Evolutionary conservation across 495 filamentous ascomycete species (phyloP).

Genomic region (Glutinoglossum americanum): DNA sequence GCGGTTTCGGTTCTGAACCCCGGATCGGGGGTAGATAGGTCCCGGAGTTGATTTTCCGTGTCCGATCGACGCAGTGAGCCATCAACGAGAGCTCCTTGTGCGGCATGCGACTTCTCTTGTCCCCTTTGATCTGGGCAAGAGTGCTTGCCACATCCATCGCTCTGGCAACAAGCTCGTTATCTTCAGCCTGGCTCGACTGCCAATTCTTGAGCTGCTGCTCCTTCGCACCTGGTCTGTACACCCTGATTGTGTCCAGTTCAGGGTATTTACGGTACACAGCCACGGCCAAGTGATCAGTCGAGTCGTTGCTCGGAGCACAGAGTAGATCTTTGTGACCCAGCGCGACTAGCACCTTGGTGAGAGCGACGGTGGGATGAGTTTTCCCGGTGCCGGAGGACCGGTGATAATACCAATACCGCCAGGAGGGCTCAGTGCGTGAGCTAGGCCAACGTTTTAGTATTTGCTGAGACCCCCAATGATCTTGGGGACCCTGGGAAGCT

Average conservation of each 20-base stretch:
- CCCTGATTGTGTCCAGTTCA: not conserved
- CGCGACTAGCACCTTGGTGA: not conserved
- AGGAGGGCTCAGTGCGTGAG: not conserved
- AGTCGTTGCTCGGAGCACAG: constrained; percentile 2
- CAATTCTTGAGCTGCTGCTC: not conserved
- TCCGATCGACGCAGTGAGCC: not conserved
- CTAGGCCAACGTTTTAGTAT: not conserved
- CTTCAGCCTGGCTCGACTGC: not conserved
- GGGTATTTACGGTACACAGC: not conserved
- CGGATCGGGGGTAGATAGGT: no score
- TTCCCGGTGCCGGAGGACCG: constrained; percentile 5
- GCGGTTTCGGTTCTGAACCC: not conserved
- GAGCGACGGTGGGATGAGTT: not conserved
- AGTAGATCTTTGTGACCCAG: constrained; percentile 2
- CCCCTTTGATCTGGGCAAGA: not conserved
- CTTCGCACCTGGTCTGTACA: not conserved
- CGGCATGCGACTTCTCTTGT: not conserved
- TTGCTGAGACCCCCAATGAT: not conserved
- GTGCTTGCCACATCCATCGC: not conserved
- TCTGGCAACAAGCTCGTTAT: not conserved
- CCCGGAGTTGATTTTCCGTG: not conserved
- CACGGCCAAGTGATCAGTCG: not conserved
- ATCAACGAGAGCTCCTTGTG: not conserved
- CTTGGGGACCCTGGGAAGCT: not conserved
- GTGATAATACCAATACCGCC: constrained; percentile 3